Conservation (phyloP, 306 rosid species). For the Vigna unguiculata region DNA sequence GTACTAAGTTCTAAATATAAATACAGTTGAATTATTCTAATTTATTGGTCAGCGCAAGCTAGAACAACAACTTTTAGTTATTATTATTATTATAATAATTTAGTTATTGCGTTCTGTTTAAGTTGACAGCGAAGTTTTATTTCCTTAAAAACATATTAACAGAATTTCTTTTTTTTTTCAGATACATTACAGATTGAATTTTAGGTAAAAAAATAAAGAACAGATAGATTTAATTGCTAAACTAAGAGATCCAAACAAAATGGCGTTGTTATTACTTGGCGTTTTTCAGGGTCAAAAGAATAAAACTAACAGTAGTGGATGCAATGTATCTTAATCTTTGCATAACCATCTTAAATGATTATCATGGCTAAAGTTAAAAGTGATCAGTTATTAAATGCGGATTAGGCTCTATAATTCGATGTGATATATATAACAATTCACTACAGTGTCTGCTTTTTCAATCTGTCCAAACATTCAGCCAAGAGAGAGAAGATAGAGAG, state of each 20-base stretch:
- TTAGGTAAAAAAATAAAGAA: background rate
- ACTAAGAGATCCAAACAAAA: background rate
- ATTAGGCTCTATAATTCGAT: background rate
- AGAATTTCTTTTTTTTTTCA: background rate
- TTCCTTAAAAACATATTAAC: background rate
- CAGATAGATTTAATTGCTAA: background rate
- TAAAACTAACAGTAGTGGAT: background rate
- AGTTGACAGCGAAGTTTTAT: background rate
- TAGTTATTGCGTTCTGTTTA: background rate
- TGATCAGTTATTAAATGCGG: background rate
- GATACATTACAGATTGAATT: background rate
- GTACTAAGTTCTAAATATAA: background rate
- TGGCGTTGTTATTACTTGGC: background rate
- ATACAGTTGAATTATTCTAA: background rate
- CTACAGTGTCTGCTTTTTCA: slow-evolving; percentile 30
- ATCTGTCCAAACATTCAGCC: slow-evolving; percentile 43
- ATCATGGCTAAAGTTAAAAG: background rate
- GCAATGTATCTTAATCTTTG: slow-evolving; percentile 12
- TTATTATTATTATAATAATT: too few species aligned
- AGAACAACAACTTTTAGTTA: background rate
- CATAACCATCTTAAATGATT: slow-evolving; percentile 12
- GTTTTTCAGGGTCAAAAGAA: background rate
- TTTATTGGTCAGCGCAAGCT: background rate
- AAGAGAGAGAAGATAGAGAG: slow-evolving; percentile 35
- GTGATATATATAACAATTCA: background rate